Percentiles rank a stretch among this genome's conserved stretches.
phyloP scores from a whole-genome alignment of 345 rosid species.

The Eucalyptus cloeziana region DNA sequence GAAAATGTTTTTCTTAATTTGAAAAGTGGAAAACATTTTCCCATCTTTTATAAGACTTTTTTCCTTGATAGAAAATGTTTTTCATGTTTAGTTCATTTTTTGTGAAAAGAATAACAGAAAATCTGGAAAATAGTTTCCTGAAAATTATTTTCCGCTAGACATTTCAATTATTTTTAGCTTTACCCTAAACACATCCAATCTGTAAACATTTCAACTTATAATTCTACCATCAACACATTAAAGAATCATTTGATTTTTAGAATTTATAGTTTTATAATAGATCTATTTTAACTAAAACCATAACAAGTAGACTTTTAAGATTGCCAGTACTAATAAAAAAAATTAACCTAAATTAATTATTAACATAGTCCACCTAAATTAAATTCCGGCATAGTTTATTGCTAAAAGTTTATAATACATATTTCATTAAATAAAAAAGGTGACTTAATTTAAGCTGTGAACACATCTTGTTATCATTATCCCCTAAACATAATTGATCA shows the following conservation, averaged over 20 bases:
- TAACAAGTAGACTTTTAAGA: neutral
- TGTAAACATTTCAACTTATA: neutral
- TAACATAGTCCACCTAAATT: neutral
- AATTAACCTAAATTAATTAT: neutral
- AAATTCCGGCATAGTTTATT: neutral
- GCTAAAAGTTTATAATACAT: neutral
- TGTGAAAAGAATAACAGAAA: no score
- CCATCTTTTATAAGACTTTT: no score
- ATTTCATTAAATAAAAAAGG: neutral
- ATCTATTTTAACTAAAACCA: neutral
- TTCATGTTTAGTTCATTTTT: no score
- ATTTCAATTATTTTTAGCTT: neutral
- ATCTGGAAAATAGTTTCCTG: fast-evolving
- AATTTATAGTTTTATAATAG: neutral
- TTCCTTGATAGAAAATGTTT: no score
- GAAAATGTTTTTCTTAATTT: no score
- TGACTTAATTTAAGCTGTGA: neutral
- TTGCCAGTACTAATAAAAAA: neutral
- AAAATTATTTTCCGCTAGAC: no score
- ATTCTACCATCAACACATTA: neutral
- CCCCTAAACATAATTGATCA: neutral
- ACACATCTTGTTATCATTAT: neutral
- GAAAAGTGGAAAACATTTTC: no score
- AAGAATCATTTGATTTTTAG: neutral
- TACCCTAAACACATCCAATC: neutral